Base-by-base conservation (phyloP, 2,329 filamentous ascomycete species). In the Trichophyton schoenleinii region DNA sequence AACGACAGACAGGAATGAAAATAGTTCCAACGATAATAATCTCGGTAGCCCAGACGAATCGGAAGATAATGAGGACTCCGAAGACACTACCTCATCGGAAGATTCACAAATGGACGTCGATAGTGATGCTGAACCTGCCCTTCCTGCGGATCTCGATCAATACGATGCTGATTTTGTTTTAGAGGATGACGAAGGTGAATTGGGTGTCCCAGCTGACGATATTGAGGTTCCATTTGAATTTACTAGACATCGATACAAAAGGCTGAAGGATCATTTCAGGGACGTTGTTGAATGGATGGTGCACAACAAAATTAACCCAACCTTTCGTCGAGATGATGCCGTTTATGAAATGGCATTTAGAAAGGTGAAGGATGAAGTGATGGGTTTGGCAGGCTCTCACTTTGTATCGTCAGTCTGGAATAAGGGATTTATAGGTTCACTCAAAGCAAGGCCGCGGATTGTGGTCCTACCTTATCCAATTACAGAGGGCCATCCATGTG, bases 251-350 rank as follows among this genome's bases (percentile, higher is more conserved):
- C 80, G 83, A 0, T 83, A 85, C 64, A 85, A 85, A 66, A 87
- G 87, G 58, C 76, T 86, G 0, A 85, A 84, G 65, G 84, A 89
- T 44, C 83, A 91, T 58, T 92, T 92, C 75, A 82, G 81, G 57
- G 84, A 86, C 67, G 86, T 83, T 0, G 78, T 92, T 1, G 87
- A 90, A 69, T 92, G 88, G 88, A 86, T 91, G 74, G 85, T 92
- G 1, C 87, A 90, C 68, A 88, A 87, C 69, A 86, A 87, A 66
- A 79, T 94, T 58, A 87, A 91, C 66, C 88, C 87, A 0, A 83
- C 78, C 0, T 91, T 91, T 67, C 75, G 81, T 9, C 79, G 80
- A 18, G 74, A 81, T 3, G 83, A 88, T 63, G 77, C 81, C 6
- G 75, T 90, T 11, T 94, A 90, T 71, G 68, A 74, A 11, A 77